Evolutionary conservation across 164 flowering plant species (phyloP).

Genomic region (Piper betle): DNA sequence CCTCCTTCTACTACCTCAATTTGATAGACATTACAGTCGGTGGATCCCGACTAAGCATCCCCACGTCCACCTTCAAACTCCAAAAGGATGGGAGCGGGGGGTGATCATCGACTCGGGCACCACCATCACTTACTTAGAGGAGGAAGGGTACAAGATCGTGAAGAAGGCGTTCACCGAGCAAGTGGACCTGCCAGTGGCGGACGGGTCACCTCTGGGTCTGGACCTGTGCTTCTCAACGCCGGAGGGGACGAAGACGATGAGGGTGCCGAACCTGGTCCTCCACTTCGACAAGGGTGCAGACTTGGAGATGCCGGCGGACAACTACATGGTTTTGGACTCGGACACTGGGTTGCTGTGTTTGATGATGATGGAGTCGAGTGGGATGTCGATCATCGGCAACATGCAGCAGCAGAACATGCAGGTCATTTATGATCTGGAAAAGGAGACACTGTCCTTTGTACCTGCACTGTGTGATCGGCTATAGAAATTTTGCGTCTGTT

Average conservation of each 20-base stretch:
- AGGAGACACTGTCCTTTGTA: slow-evolving; percentile 46
- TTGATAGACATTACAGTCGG: slow-evolving; percentile 78
- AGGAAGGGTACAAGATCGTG: slow-evolving; percentile 28
- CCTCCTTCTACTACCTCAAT: slow-evolving; percentile 58
- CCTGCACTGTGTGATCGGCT: slow-evolving; percentile 48
- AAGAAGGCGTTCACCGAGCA: slow-evolving; percentile 49
- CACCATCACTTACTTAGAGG: slow-evolving; percentile 57
- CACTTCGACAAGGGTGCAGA: slow-evolving; percentile 54
- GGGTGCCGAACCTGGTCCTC: slow-evolving; percentile 55
- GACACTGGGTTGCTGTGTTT: slow-evolving; percentile 46
- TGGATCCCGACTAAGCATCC: slow-evolving; percentile 28
- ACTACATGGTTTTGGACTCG: slow-evolving; percentile 56
- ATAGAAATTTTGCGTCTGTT: slow-evolving; percentile 7
- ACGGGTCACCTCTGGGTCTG: slow-evolving; percentile 34
- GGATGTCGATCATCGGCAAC: slow-evolving; percentile 82
- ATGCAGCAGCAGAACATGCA: slow-evolving; percentile 74
- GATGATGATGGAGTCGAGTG: slow-evolving; percentile 55
- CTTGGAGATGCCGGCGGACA: slow-evolving; percentile 61
- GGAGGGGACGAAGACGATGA: slow-evolving; percentile 12
- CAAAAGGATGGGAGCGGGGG: slow-evolving; percentile 64
- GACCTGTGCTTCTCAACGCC: slow-evolving; percentile 64
- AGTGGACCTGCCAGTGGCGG: slow-evolving; percentile 31
- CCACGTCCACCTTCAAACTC: slow-evolving; percentile 38
- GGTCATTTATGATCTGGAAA: slow-evolving; percentile 60
- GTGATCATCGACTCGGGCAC: slow-evolving; percentile 89